Evolutionary conservation across 345 rosid genomes (phyloP).

Genomic region (Eutrema japonicum): DNA sequence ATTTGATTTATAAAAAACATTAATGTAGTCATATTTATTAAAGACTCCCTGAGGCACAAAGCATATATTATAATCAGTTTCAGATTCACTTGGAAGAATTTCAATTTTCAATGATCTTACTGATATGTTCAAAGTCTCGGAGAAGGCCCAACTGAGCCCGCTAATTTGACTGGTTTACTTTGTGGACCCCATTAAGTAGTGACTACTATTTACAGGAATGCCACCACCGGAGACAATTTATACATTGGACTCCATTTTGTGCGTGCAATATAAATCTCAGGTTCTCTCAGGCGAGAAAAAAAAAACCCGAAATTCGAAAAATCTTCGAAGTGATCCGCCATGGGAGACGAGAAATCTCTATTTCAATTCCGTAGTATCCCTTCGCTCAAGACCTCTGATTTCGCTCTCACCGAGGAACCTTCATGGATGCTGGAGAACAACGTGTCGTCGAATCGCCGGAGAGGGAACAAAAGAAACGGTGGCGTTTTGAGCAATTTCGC

Average conservation of each 20-base stretch:
- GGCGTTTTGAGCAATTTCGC: slow-evolving; percentile 34
- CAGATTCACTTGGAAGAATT: neutral
- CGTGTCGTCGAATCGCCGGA: slow-evolving; percentile 35
- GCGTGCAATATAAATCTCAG: slow-evolving; percentile 21
- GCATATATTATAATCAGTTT: too few relatives aligned
- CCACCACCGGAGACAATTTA: slow-evolving; percentile 36
- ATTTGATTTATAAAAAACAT: too few relatives aligned
- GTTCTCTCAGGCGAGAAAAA: slow-evolving; percentile 28
- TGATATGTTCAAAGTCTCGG: slow-evolving; percentile 4
- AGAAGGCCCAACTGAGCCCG: slow-evolving; percentile 42
- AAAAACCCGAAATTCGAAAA: neutral
- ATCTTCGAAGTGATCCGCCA: slow-evolving; percentile 32
- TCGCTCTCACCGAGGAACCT: slow-evolving; percentile 38
- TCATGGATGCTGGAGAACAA: slow-evolving; percentile 39
- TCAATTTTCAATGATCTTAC: neutral
- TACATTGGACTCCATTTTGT: slow-evolving; percentile 23
- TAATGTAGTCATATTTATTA: too few relatives aligned
- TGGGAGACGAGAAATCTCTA: slow-evolving; percentile 56
- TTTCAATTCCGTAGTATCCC: slow-evolving; percentile 49
- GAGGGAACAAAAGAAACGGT: slow-evolving; percentile 8
- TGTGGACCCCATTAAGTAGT: slow-evolving; percentile 1
- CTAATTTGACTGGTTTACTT: slow-evolving; percentile 8
- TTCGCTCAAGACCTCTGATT: slow-evolving; percentile 50
- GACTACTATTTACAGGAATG: slow-evolving; percentile 10
- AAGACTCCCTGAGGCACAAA: too few relatives aligned